Percentiles rank a stretch among this genome's conserved stretches.
These are phyloP conservation scores for Trichoderma pleuroti DNA, from an alignment of 2,329 filamentous ascomycete genomes.

Conservation along the genomic window DNA sequence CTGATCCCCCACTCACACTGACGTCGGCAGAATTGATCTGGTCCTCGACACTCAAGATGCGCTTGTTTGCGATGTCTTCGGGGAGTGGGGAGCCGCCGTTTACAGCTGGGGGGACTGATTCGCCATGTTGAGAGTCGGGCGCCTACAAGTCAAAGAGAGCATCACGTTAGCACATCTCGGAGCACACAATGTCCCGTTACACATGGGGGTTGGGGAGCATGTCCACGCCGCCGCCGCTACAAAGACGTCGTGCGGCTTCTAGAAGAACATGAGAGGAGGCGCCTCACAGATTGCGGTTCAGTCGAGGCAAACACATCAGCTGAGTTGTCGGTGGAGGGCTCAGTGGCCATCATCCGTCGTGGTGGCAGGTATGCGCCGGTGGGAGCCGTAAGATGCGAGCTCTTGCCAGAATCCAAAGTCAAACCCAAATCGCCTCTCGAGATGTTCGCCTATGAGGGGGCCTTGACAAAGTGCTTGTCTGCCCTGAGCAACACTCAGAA, in stretches of 20 bases:
- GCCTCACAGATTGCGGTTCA: constrained; percentile 43
- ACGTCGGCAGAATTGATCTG: constrained; percentile 60
- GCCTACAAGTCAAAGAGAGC: constrained; percentile 18
- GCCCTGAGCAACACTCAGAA: neutral
- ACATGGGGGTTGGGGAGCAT: neutral
- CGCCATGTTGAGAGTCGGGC: constrained; percentile 47
- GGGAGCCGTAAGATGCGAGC: constrained; percentile 29
- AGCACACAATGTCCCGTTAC: constrained; percentile 7
- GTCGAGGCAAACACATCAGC: constrained; percentile 51
- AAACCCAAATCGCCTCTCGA: neutral
- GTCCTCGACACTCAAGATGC: constrained; percentile 56
- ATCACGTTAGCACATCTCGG: constrained; percentile 27
- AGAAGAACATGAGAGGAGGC: neutral
- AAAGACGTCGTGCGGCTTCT: neutral
- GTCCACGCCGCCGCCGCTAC: constrained; percentile 16
- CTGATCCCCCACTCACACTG: constrained; percentile 70
- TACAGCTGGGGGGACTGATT: constrained; percentile 41
- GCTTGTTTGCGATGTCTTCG: constrained; percentile 56
- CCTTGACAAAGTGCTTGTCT: neutral
- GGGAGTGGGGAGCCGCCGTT: constrained; percentile 45
- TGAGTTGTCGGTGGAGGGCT: constrained; percentile 52
- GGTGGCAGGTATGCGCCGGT: constrained; percentile 34
- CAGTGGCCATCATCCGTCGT: constrained; percentile 64
- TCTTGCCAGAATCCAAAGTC: constrained; percentile 14
- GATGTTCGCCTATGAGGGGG: neutral